Conservation (phyloP, 257 asterid genomes). For the Penstemon newberryi region DNA sequence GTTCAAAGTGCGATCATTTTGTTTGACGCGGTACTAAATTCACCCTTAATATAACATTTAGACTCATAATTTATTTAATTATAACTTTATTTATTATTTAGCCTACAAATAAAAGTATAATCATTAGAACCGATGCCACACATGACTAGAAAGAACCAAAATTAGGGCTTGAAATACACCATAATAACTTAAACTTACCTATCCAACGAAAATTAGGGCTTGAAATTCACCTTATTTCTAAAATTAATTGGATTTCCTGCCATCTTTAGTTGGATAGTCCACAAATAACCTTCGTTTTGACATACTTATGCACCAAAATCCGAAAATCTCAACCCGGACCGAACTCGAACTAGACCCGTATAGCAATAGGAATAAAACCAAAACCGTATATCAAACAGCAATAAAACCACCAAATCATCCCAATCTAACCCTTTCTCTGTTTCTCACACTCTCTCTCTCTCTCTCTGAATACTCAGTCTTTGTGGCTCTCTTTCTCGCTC, state of each 20-base stretch:
- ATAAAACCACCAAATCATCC: slow-evolving; percentile 38
- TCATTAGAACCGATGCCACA: not conserved
- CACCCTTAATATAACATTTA: not conserved
- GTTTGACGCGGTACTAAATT: not conserved
- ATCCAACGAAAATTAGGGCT: too few species aligned
- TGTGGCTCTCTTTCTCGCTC: slow-evolving; percentile 46
- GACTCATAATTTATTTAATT: not conserved
- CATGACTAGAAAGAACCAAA: too few species aligned
- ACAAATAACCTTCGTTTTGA: not conserved
- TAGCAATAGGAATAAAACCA: not conserved
- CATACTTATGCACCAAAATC: not conserved
- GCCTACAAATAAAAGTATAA: not conserved
- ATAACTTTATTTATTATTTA: not conserved
- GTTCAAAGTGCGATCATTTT: not conserved
- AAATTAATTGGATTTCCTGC: not conserved
- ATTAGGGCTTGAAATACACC: too few species aligned
- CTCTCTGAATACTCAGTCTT: slow-evolving; percentile 34
- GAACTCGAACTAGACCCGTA: slow-evolving; percentile 10
- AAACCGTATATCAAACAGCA: slow-evolving; percentile 12
- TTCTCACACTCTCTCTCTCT: slow-evolving; percentile 30
- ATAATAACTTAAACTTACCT: too few species aligned
- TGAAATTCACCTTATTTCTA: too few species aligned
- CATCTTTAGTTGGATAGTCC: slow-evolving; percentile 10
- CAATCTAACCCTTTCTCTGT: slow-evolving; percentile 25
- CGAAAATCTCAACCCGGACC: not conserved